A percentile compares a stretch with the other conserved stretches of the same genome.
Evolutionary conservation across 352 stramenopile species (phyloP).

Genomic region (Phytopythium boreale): DNA sequence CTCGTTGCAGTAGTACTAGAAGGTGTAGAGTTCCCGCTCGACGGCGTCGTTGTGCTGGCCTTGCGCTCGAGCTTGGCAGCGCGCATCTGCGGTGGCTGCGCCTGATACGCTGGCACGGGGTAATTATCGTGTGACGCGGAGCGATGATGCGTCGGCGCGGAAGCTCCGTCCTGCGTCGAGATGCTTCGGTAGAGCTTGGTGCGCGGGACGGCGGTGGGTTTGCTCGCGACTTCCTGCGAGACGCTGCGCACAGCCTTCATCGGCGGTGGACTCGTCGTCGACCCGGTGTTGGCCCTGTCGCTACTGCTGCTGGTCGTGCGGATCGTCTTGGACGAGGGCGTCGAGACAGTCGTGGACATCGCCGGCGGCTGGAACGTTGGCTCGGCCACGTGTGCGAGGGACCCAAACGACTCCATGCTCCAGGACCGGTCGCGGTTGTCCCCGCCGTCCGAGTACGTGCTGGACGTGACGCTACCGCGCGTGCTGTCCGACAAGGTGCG

Average conservation of each 20-base stretch:
- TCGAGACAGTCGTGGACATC: not conserved
- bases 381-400: conserved; percentile 1
- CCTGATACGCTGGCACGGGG: conserved; percentile 8
- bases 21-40: not conserved
- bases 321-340: not conserved
- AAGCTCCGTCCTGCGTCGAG: conserved; percentile 4
- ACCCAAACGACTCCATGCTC: conserved; percentile 9
- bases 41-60: not conserved
- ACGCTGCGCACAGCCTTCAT: conserved; percentile 11
- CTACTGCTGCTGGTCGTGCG: not conserved
- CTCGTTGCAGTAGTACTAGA: not conserved
- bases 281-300: not conserved
- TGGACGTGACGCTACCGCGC: conserved; percentile 27
- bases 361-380: not conserved
- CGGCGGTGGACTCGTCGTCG: not conserved
- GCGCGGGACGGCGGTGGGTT: not conserved
- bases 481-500: conserved; percentile 9
- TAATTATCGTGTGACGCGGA: conserved; percentile 6
- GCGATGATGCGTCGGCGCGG: conserved; percentile 5
- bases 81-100: conserved; percentile 6
- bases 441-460: conserved; percentile 13
- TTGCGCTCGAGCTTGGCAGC: conserved; percentile 7
- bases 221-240: conserved; percentile 5
- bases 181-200: conserved; percentile 4
- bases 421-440: conserved; percentile 9